Evolutionary conservation across 495 filamentous ascomycete species (phyloP), one percentile per base, ranked within the genome.

Genomic region (Pseudotulostoma volvatum): DNA sequence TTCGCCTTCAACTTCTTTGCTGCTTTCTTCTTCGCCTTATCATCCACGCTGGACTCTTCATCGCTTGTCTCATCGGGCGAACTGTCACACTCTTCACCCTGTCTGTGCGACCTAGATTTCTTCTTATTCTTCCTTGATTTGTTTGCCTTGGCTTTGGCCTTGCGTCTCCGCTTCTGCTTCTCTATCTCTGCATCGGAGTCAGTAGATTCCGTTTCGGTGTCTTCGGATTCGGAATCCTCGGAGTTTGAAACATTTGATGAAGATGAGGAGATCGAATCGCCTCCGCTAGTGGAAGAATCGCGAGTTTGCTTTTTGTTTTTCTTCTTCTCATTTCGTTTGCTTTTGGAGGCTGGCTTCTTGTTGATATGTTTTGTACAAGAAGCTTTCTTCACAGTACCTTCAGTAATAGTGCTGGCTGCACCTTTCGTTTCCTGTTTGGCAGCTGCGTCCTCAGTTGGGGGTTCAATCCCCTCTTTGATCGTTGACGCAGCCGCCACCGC

Each of bases 1-100:
- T 57, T 66, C 9, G 63, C 52, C 51, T 71, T 72, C 30, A 61
- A 55, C 44, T 64, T 70, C n/a, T 62, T 50, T 34, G 68, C 59
- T 43, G 64, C 47, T 42, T 66, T 67, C 44, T 63, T 63, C 13
- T 60, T 42, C 19, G 66, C 54, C 44, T 62, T 68, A 43, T 64
- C 59, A 36, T 60, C 45, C 32, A 52, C 31, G 18, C 44, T 33
- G 7, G 44, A 21, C 19, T 55, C 54, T 8, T 53, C 44, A 15
- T 52, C 53, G 7, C 57, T 53, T 0, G 41, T 54, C 1, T 51
- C 51, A 11, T 50, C 46, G 3, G 49, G 45, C n/a, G 58, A 53
- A 0, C 59, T 53, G 0, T 60, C 58, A 2, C 54, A 56, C 1
- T 62, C 55, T 1, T 48, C 45, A 14, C 57, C 60, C 35, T 47